Conservation (phyloP, 495 filamentous ascomycete genomes). For the Daldinia decipiens region DNA sequence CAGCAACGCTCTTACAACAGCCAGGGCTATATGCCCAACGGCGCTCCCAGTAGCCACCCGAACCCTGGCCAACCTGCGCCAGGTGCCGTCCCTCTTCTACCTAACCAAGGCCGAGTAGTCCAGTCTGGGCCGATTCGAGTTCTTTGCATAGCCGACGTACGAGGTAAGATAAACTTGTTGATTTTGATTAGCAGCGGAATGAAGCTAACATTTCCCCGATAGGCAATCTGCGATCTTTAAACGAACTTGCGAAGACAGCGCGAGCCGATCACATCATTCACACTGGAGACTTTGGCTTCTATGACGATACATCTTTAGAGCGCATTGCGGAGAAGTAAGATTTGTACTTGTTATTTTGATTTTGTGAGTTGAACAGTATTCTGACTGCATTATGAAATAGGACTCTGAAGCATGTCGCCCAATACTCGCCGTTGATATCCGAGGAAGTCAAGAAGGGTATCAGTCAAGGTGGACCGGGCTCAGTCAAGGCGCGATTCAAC, state of each 20-base stretch:
- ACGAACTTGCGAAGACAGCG: conserved; percentile 93
- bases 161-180: conserved; percentile 70
- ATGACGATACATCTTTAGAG: conserved; percentile 94
- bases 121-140: conserved; percentile 87
- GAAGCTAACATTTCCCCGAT: conserved; percentile 33
- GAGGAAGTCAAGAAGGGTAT: conserved; percentile 90
- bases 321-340: conserved; percentile 98
- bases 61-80: conserved; percentile 53
- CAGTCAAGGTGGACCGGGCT: conserved; percentile 62
- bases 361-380: conserved; percentile 31
- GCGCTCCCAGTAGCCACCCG: conserved; percentile 56
- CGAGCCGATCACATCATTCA: conserved; percentile 96
- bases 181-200: not conserved
- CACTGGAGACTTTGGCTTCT: conserved; percentile 99
- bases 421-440: conserved; percentile 94
- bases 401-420: conserved; percentile 96
- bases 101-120: conserved; percentile 73
- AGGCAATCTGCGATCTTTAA: conserved; percentile 96
- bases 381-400: conserved; percentile 57
- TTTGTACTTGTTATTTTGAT: not conserved
- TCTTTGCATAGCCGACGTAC: conserved; percentile 95
- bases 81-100: conserved; percentile 64
- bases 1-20: conserved; percentile 58
- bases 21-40: conserved; percentile 65
- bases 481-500: conserved; percentile 83